Evolutionary conservation across 1,284 basidiomycete species (phyloP), one percentile per base, ranked within the genome.

Genomic region (Ganoderma multipileum): DNA sequence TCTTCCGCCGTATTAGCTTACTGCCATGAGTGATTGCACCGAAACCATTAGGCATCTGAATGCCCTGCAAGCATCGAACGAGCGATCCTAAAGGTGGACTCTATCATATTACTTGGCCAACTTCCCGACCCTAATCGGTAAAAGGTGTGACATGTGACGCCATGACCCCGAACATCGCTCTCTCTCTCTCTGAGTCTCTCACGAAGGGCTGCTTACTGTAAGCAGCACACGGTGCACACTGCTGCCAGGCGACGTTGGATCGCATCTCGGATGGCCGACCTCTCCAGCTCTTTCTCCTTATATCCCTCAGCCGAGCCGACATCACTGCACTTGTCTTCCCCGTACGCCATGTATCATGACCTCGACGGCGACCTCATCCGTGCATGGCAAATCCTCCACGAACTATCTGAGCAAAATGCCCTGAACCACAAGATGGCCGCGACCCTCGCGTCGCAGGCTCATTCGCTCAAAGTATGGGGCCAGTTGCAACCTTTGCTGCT

Each of bases 371-470:
- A 96, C 74, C 78, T 95, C 68, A 77, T 90, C 57, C 86, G 91
- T 36, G 86, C 93, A 70, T 95, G 92, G 90, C 88, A 91, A 69
- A 86, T 96, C 67, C 87, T 96, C 8, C 87, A 89, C 73, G 94
- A 96, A 76, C 87, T 96, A 74, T 87, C 88, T 80, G 94, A 96
- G 57, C 97, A 99, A 82, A 89, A 98, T 68, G 85, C 89, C 0
- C 89, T 90, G 73, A 99, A 99, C 81, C 88, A 95, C 64, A 92
- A 94, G 76, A 85, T 95, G 66, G 87, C 95, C 12, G 84, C 82
- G 52, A 85, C 89, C 3, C 86, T 99, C 39, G 91, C 95, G 71
- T 83, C 86, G 20, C 92, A 96, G 76, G 88, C 94, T 0, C 85
- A 86, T 18, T 82, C 89, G n/a, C 86, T 98, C 76, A 96, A 97